Evolutionary conservation across 2,329 filamentous ascomycete genomes (phyloP).

Genomic region (Didymella pomorum): DNA sequence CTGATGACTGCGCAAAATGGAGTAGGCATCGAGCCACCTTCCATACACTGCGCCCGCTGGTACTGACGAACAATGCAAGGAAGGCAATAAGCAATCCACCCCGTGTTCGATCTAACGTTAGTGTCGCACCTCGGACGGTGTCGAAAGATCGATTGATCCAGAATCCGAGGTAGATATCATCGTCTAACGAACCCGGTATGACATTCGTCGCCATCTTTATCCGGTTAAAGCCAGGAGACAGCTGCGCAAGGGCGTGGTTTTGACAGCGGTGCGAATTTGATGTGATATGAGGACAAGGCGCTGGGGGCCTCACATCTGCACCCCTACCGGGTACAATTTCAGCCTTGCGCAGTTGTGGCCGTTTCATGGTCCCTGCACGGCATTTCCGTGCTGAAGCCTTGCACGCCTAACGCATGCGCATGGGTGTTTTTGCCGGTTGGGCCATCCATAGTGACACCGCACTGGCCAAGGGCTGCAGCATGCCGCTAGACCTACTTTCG

Average conservation of each 20-base stretch:
- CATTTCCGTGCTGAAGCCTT: not conserved
- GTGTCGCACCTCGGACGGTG: conserved; percentile 23
- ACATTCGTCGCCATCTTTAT: not conserved
- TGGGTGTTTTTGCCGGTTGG: not conserved
- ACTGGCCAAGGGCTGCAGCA: not conserved
- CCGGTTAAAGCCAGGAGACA: not conserved
- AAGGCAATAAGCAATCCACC: conserved; percentile 34
- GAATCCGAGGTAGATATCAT: conserved; percentile 21
- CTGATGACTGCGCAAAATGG: conserved; percentile 20
- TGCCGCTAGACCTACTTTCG: not conserved
- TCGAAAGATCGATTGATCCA: conserved; percentile 30
- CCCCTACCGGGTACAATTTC: not conserved
- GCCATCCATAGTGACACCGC: not conserved
- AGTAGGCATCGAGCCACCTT: conserved; percentile 22
- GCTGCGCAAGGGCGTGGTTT: not conserved
- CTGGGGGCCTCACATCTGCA: conserved; percentile 3
- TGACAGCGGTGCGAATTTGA: not conserved
- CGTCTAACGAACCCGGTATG: conserved; percentile 2
- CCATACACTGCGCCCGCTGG: conserved; percentile 28
- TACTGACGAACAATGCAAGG: conserved; percentile 30
- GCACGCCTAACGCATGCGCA: not conserved
- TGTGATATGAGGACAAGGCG: not conserved
- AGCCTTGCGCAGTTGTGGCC: not conserved
- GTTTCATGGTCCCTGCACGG: conserved; percentile 2
- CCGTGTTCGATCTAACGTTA: conserved; percentile 23